phyloP scores from a whole-genome alignment of 176 grass and related monocot species.

The Juncus inflexus region DNA sequence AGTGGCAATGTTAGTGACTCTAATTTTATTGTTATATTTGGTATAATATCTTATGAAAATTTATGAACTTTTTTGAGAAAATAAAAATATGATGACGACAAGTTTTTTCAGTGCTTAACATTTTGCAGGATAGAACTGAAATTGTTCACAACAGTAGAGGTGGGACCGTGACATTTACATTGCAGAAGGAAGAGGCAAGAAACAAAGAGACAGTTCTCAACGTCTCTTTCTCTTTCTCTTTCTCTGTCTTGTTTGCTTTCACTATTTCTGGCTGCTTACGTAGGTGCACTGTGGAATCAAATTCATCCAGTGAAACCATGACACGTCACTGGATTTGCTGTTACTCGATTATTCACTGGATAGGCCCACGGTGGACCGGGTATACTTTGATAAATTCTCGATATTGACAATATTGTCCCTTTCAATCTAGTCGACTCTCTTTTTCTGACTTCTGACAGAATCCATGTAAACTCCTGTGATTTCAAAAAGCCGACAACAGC shows the following conservation, averaged over 20 bases:
- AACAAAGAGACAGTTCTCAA: conserved; percentile 5
- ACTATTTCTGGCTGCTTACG: background rate
- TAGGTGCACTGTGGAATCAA: conserved; percentile 32
- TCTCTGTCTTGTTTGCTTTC: background rate
- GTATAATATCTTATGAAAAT: too few relatives aligned
- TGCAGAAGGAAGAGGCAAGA: background rate
- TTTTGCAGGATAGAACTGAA: background rate
- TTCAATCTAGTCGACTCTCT: background rate
- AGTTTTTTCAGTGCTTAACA: background rate
- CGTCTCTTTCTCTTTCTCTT: conserved; percentile 8
- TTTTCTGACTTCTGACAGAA: conserved; percentile 12
- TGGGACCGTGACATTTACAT: background rate
- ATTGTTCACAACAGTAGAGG: background rate
- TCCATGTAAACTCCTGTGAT: background rate
- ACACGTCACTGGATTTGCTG: too few relatives aligned
- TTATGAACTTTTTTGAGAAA: too few relatives aligned
- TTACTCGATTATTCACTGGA: too few relatives aligned
- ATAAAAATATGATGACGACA: background rate
- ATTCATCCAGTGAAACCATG: background rate
- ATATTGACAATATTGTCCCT: conserved; percentile 11
- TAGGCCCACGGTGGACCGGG: too few relatives aligned
- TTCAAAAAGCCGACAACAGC: too few relatives aligned
- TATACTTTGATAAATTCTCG: too few relatives aligned
- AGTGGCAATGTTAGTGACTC: too few relatives aligned
- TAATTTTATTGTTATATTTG: too few relatives aligned